These are phyloP conservation scores for Bipolaris sorokiniana DNA, from an alignment of 2,329 filamentous ascomycete genomes.

Conservation along the genomic window DNA sequence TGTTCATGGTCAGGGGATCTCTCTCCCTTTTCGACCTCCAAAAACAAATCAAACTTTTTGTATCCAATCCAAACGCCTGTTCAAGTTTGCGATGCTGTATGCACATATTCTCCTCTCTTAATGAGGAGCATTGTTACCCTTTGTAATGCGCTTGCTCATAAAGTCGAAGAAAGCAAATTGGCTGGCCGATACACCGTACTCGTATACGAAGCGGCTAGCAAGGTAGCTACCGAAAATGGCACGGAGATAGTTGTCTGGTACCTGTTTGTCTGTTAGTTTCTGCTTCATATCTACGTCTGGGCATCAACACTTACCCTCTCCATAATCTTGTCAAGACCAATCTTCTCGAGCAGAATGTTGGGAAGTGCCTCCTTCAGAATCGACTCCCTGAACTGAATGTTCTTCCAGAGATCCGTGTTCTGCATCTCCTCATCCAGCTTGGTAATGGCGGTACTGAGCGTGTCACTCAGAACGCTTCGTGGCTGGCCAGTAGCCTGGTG, in stretches of 20 bases:
- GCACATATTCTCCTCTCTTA: not conserved
- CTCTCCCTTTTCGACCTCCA: not conserved
- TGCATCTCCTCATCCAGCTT: slow-evolving; percentile 95
- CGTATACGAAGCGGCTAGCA: slow-evolving; percentile 93
- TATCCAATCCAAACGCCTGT: slow-evolving; percentile 9
- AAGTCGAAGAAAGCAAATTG: slow-evolving; percentile 99
- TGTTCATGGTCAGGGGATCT: slow-evolving; percentile 1
- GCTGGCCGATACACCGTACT: slow-evolving; percentile 88
- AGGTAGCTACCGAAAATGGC: slow-evolving; percentile 97
- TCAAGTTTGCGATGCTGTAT: not conserved
- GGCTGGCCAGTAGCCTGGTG: slow-evolving; percentile 79
- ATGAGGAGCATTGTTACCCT: slow-evolving; percentile 21
- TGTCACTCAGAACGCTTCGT: slow-evolving; percentile 88
- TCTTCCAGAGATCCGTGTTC: slow-evolving; percentile 88
- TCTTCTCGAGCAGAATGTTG: slow-evolving; percentile 80
- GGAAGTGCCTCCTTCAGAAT: slow-evolving; percentile 88
- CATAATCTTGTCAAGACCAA: slow-evolving; percentile 88
- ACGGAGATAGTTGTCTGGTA: slow-evolving; percentile 89
- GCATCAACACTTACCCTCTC: slow-evolving; percentile 64
- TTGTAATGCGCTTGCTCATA: slow-evolving; percentile 58
- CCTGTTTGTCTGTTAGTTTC: slow-evolving; percentile 52
- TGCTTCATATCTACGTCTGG: not conserved
- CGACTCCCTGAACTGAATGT: slow-evolving; percentile 75
- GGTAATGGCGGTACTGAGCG: slow-evolving; percentile 91
- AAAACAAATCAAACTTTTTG: slow-evolving; percentile 8